Percentiles rank a stretch among this genome's conserved stretches.
These are phyloP conservation scores for Blastobotrys terrestris DNA, from an alignment of 805 yeast species.

Conservation along the genomic window DNA sequence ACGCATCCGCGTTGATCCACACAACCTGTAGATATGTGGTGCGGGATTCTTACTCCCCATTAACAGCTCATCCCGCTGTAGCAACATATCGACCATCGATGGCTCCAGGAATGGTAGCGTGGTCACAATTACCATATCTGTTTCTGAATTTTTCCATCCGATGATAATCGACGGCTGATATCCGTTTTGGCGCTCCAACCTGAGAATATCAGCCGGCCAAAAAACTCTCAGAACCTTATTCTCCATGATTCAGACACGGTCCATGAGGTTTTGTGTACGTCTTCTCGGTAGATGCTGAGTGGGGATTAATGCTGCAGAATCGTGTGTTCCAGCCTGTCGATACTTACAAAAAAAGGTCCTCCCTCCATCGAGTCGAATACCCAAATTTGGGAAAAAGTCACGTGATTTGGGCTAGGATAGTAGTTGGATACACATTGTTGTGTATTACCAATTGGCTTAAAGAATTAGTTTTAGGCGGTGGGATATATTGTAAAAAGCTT, in stretches of 20 bases:
- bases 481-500: too few relatives aligned
- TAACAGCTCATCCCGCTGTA: slow-evolving; percentile 16
- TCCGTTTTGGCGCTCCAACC: slow-evolving; percentile 10
- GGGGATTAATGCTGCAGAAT: too few relatives aligned
- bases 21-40: slow-evolving; percentile 13
- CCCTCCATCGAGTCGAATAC: too few relatives aligned
- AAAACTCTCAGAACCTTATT: slow-evolving; percentile 22
- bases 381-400: too few relatives aligned
- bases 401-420: too few relatives aligned
- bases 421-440: too few relatives aligned
- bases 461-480: too few relatives aligned
- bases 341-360: too few relatives aligned
- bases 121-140: slow-evolving; percentile 22
- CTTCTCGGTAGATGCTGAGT: too few relatives aligned
- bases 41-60: slow-evolving; percentile 13
- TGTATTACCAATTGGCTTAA: too few relatives aligned
- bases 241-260: not conserved
- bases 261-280: not conserved
- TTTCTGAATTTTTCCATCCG: slow-evolving; percentile 22
- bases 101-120: slow-evolving; percentile 22
- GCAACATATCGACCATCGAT: slow-evolving; percentile 12
- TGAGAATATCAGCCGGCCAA: slow-evolving; percentile 32
- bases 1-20: slow-evolving; percentile 18
- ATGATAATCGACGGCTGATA: slow-evolving; percentile 18
- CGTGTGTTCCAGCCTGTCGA: too few relatives aligned